phyloP scores from a whole-genome alignment of 1,139 yeast genomes.

The Debaryomycetaceae sp. region DNA sequence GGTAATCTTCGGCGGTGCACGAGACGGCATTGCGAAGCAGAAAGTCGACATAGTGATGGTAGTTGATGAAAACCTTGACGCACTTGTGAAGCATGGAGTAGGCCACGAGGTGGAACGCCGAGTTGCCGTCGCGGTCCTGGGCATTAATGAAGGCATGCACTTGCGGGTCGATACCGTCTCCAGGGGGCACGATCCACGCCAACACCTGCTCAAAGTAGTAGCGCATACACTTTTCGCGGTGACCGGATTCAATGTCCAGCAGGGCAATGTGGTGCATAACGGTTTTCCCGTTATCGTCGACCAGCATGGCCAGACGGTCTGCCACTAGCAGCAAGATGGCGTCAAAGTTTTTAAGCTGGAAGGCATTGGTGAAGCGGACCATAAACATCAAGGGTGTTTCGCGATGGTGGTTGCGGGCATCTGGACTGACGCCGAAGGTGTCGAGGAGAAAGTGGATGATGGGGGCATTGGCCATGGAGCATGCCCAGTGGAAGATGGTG shows the following conservation, averaged over 20 bases:
- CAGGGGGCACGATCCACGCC: conserved; percentile 42
- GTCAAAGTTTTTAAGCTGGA: conserved; percentile 65
- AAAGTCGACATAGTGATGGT: conserved; percentile 60
- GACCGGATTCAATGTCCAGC: conserved; percentile 18
- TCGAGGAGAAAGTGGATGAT: conserved; percentile 61
- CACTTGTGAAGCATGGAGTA: conserved; percentile 65
- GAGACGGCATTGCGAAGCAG: conserved; percentile 57
- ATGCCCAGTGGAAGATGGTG: conserved; percentile 92
- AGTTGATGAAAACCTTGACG: conserved; percentile 58
- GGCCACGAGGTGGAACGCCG: conserved; percentile 79
- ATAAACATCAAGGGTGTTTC: conserved; percentile 88
- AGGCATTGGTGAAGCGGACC: conserved; percentile 80
- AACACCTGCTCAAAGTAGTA: conserved; percentile 60
- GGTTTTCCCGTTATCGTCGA: conserved; percentile 62
- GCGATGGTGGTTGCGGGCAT: conserved; percentile 52
- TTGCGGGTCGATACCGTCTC: conserved; percentile 6
- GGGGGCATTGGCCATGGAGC: conserved; percentile 73
- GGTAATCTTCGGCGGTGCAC: conserved; percentile 64
- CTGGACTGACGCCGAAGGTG: conserved; percentile 52
- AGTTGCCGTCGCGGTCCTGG: conserved; percentile 77
- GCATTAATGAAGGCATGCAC: conserved; percentile 44
- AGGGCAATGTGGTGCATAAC: conserved; percentile 77
- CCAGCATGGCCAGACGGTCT: conserved; percentile 64
- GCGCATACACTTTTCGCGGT: conserved; percentile 63
- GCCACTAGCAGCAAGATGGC: conserved; percentile 52